Evolutionary conservation across 1,139 yeast species (phyloP), one percentile per base, ranked within the genome.

Genomic region (Pichia sp.): DNA sequence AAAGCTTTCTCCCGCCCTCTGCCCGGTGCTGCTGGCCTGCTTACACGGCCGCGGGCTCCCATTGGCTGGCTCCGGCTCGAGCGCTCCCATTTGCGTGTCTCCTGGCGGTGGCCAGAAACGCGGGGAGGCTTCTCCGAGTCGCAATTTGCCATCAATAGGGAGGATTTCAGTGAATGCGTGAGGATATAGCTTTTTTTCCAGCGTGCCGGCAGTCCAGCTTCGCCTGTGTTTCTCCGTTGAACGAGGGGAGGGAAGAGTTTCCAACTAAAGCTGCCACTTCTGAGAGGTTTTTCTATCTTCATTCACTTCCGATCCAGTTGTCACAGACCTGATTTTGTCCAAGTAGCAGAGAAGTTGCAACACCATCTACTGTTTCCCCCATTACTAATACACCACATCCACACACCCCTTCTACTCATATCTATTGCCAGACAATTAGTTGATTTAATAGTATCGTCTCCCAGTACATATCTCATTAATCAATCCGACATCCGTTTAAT

Each of bases 81-180:
- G 40, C 7, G 13, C 40, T 10, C 15, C 40, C 40, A 11, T 36
- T 36, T 36, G 40, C 40, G 40, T 36, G 40, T 36, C 40, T 15
- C 40, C 13, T 13, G 34, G 40, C 15, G 40, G 40, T 36, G 40
- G 40, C 40, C 40, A 36, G 45, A 26, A 41, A 47, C 44, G 43
- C 49, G 49, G 49, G 43, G 49, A 45, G 49, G 45, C 52, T 50
- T 50, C 45, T 46, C 53, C 53, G 53, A 51, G 50, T 51, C 53
- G 53, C 53, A 51, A 29, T 49, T 43, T 15, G 16, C 32, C 19
- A 23, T 44, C 34, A 23, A 23, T 15, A 23, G 47, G 34, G 13
- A 10, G 31, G 7, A 6, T 36, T 36, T 36, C 40, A 15, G n/a
- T 36, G 40, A 36, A 11, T 4, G 40, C 40, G 15, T 31, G 40